These are phyloP conservation scores for Cladobotryum protrusum DNA, from an alignment of 2,329 filamentous ascomycete genomes.

Conservation along the genomic window DNA sequence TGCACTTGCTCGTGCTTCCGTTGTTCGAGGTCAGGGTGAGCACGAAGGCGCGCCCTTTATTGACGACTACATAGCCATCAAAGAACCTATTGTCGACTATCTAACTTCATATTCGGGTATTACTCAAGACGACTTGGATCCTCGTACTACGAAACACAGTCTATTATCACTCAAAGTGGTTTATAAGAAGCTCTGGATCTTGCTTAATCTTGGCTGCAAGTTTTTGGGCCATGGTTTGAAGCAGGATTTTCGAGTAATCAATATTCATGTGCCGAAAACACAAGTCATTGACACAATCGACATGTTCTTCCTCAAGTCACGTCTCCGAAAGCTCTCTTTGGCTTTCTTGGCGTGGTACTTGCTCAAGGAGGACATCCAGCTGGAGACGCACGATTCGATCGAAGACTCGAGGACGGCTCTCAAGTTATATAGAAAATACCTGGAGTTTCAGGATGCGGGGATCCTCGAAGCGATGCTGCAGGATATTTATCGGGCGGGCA, in stretches of 20 bases:
- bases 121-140: conserved; percentile 75
- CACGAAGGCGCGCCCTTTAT: conserved; percentile 84
- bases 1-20: conserved; percentile 86
- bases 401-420: conserved; percentile 91
- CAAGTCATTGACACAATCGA: conserved; percentile 95
- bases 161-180: conserved; percentile 82
- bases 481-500: conserved; percentile 65
- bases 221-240: conserved; percentile 92
- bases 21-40: conserved; percentile 72
- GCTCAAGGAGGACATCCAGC: conserved; percentile 89
- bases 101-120: conserved; percentile 93
- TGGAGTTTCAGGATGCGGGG: conserved; percentile 82
- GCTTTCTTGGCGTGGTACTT: conserved; percentile 89
- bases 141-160: conserved; percentile 69
- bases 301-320: conserved; percentile 75
- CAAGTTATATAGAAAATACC: conserved; percentile 80
- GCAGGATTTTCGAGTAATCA: conserved; percentile 96
- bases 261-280: conserved; percentile 84
- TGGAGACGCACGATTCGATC: conserved; percentile 88
- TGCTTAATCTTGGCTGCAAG: conserved; percentile 87
- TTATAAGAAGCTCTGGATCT: conserved; percentile 97
- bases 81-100: conserved; percentile 90
- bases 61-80: conserved; percentile 92
- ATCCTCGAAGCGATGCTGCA: conserved; percentile 77
- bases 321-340: conserved; percentile 80